These are phyloP conservation scores for Byssochlamys sp. DNA, from an alignment of 2,329 filamentous ascomycete species.

Conservation along the genomic window DNA sequence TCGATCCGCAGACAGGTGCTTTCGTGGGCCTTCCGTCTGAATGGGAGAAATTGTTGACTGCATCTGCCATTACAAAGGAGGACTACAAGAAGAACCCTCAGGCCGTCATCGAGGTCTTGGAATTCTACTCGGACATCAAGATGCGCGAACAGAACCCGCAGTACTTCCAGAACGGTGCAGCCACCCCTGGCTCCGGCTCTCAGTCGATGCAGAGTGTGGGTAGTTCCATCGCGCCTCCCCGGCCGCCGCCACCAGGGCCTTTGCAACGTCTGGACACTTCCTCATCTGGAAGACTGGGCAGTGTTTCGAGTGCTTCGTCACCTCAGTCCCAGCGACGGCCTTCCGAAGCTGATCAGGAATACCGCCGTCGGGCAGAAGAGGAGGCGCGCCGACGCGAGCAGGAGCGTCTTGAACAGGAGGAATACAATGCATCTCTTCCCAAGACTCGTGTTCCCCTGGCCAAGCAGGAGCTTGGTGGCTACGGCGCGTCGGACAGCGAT, in stretches of 20 bases:
- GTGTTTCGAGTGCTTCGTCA: conserved; percentile 24
- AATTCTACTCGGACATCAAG: conserved; percentile 61
- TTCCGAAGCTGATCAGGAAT: conserved; percentile 49
- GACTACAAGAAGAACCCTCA: conserved; percentile 96
- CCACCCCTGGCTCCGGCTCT: conserved; percentile 48
- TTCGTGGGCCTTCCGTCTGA: conserved; percentile 90
- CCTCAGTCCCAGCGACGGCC: conserved; percentile 37
- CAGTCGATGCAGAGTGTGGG: conserved; percentile 41
- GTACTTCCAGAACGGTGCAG: conserved; percentile 50
- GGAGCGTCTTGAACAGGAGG: conserved; percentile 66
- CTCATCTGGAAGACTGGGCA: conserved; percentile 24
- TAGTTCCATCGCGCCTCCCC: conserved; percentile 56
- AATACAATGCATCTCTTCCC: conserved; percentile 80
- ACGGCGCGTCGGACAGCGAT: conserved; percentile 46
- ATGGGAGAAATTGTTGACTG: conserved; percentile 93
- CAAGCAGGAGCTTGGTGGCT: conserved; percentile 79
- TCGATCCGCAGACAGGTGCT: conserved; percentile 86
- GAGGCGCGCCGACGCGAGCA: conserved; percentile 50
- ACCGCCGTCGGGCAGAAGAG: conserved; percentile 43
- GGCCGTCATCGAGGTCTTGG: conserved; percentile 58
- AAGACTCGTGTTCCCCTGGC: conserved; percentile 70
- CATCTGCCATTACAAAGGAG: conserved; percentile 94
- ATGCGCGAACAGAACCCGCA: conserved; percentile 55
- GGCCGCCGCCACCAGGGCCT: conserved; percentile 51
- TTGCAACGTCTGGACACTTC: conserved; percentile 37